Evolutionary conservation across 371 early-diverging fungal species (phyloP), one percentile per base, ranked within the genome.

Genomic region (Rhizopus delemar): DNA sequence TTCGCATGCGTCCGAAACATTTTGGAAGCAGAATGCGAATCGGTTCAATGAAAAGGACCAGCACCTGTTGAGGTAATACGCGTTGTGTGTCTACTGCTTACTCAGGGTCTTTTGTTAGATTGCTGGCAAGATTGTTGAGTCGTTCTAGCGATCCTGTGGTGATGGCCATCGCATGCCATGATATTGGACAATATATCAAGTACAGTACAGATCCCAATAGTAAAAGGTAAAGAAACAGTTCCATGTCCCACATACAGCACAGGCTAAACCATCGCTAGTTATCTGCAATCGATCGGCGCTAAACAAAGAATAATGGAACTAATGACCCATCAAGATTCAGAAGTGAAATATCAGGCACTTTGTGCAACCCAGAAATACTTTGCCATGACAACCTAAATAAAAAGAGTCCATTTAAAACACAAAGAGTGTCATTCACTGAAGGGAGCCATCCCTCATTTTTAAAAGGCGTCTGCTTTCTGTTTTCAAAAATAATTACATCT

Each of bases 271-370:
- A 41, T 50, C 12, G 6, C 39, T 74, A 93, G 92, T 59, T 67
- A 90, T 57, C 71, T 98, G 39, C 91, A 95, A 66, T 89, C 92
- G 12, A 83, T 90, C 54, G 97, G 97, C 36, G 93, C 93, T 35
- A 98, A 98, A 79, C 86, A 91, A 39, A 84, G 88, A 48, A 88
- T 97, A 57, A 97, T 98, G 97, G 93, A 90, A 68, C 80, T 96
- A 53, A 96, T 98, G 96, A 83, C 91, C 12, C 87, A 90, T 62
- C 86, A 86, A 49, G 84, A 90, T 61, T 73, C 85, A 16, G 94
- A 93, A 68, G 95, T 96, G 43, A 81, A 91, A 69, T 95, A 95
- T 69, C 91, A 95, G 63, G 94, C 96, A 31, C 81, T 96, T 45
- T 63, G 89, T 45, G 93, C 96, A 13, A 90, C 91, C 48, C 97